Evolutionary conservation across 192 early-diverging fungal genomes (phyloP), one percentile per base, ranked within the genome.

Genomic region (Chytriomyces sp.): DNA sequence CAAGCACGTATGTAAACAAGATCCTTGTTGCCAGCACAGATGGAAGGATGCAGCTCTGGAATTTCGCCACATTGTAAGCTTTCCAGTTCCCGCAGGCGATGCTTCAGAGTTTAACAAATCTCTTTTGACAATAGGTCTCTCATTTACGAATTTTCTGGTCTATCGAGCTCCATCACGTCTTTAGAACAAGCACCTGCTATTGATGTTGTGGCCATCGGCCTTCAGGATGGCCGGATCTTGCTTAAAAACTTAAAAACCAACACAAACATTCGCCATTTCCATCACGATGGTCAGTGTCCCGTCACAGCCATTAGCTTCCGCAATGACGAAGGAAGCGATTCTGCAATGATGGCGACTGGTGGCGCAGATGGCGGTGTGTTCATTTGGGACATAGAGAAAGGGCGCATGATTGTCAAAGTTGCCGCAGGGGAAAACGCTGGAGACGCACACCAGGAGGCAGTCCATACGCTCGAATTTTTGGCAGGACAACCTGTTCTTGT

Each of bases 1-100:
- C 98, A 28, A 92, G 88, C 83, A 98, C 98, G 2, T 99, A 98
- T 83, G 77, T 99, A 36, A 98, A 99, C 86, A 99, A 99, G 78
- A 83, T 99, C 6, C 81, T 98, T 4, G 76, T 98, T 17, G 93
- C 86, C 30, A 93, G 92, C 72, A 85, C 82, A 14, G 88, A 98
- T 75, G 96, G 95, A 36, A 77, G 82, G 0, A 84, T 99, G 89
- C 92, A 95, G 81, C 83, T 99, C 64, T 99, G 94, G 94, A 99
- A 99, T 78, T 88, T 98, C 73, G 80, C 82, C 55, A 91, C 86
- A 30, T 75, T 82, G 85, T 84, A 78, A 31, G 67, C 83, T 52
- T 12, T 55, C 12, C 22, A 31, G 5, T 44, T 22, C 33, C 0
- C 32, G n/a, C n/a, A n/a, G n/a, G n/a, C n/a, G n/a, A n/a, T n/a